A percentile compares a stretch with the other conserved stretches of the same genome.
These are phyloP conservation scores for Aspergillus hortae DNA, from an alignment of 2,329 filamentous ascomycete species.

Conservation along the genomic window DNA sequence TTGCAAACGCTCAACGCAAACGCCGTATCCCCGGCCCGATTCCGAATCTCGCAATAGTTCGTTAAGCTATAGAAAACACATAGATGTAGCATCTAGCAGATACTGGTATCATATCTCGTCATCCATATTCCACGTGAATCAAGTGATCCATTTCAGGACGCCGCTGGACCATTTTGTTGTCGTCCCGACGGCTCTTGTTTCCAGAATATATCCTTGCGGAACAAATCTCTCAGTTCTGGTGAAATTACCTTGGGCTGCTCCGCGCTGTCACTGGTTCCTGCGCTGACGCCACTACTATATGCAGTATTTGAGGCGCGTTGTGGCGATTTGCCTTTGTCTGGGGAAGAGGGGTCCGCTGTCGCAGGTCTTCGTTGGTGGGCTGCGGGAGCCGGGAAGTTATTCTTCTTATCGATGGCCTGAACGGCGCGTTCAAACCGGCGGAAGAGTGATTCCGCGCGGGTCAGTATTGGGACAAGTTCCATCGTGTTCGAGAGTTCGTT, in stretches of 20 bases:
- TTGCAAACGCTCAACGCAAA: no score
- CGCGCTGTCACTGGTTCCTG: constrained; percentile 4
- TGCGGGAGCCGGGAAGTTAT: constrained; percentile 65
- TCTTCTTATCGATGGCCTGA: constrained; percentile 87
- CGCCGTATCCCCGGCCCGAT: no score
- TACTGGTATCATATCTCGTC: no score
- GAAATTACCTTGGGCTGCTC: constrained; percentile 55
- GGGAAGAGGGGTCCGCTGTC: constrained; percentile 6
- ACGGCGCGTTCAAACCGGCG: constrained; percentile 82
- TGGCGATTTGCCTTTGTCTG: constrained; percentile 32
- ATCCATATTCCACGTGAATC: no score
- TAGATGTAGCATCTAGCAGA: no score
- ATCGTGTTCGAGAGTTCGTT: constrained; percentile 94
- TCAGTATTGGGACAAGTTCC: constrained; percentile 79
- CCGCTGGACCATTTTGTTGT: neutral
- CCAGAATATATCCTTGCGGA: constrained; percentile 58
- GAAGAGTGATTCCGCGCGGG: constrained; percentile 86
- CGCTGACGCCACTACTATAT: constrained; percentile 23
- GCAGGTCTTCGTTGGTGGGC: constrained; percentile 48
- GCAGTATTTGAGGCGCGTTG: constrained; percentile 16
- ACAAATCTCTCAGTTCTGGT: constrained; percentile 57
- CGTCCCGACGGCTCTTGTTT: constrained; percentile 19
- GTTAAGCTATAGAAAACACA: no score
- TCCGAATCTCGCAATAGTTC: no score
- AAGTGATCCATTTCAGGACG: neutral